Conservation (phyloP, 2,329 filamentous ascomycete genomes). For the Zymoseptoria tritici region DNA sequence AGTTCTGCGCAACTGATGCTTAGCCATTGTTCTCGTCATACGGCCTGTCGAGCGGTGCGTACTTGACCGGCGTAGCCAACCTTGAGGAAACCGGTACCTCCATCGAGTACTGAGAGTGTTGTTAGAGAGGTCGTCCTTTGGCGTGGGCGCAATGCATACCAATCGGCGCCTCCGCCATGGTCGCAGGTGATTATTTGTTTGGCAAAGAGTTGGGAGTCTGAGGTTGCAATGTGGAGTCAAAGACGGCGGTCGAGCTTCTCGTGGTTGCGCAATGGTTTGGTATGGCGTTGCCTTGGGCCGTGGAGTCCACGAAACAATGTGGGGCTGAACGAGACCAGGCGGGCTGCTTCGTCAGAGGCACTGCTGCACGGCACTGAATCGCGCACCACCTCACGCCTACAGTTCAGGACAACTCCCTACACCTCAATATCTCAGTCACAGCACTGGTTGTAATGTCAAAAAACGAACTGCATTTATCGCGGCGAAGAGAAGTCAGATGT, state of each 20-base stretch:
- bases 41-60: constrained; percentile 24
- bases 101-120: constrained; percentile 74
- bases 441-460: neutral
- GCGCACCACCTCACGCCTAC: neutral
- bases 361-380: neutral
- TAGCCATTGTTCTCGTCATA: neutral
- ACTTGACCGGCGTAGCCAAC: constrained; percentile 94
- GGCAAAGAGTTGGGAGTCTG: neutral
- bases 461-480: neutral
- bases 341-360: neutral
- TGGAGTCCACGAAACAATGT: neutral
- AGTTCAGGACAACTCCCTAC: neutral
- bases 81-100: constrained; percentile 98
- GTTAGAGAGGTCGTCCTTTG: constrained; percentile 10
- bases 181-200: constrained; percentile 9
- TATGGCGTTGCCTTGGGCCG: neutral
- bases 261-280: neutral
- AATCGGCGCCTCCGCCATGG: constrained; percentile 45
- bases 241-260: constrained; percentile 1
- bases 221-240: neutral
- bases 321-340: neutral
- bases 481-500: neutral
- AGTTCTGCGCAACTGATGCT: constrained; percentile 58
- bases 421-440: neutral
- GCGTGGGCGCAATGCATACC: constrained; percentile 29